Base-by-base conservation (phyloP, 1,284 basidiomycete species). In the Volvariella volvacea region DNA sequence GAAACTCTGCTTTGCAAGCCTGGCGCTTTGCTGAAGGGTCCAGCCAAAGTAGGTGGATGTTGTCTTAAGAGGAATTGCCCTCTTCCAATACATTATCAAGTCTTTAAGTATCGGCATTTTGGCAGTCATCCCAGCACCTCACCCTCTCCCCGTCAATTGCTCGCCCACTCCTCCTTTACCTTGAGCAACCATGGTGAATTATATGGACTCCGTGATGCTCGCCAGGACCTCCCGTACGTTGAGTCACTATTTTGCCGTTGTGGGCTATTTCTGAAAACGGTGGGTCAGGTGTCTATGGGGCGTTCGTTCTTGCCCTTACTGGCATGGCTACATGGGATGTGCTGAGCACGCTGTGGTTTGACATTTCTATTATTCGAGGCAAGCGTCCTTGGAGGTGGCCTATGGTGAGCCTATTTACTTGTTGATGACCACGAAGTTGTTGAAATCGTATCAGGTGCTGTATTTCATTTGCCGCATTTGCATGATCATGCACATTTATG, bases 271-370 rank as follows among this genome's bases (percentile, higher is more conserved):
- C 6, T 28, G 6, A 6, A 28, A 28, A 6, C 12, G 25, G n/a
- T 41, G 14, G 30, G 10, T 19, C 41, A 63, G 61, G 52, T 39
- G 49, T 63, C 17, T 62, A 54, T 48, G 61, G 43, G 15, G 58
- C 61, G 2, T 63, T 62, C 42, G 49, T 52, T 14, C 43, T 63
- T 15, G 55, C 58, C 9, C 54, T 61, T 22, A 52, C 50, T 40
- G 61, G 62, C n/a, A 48, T 64, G 7, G 59, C 59, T 2, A 48
- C 53, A 7, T 64, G 62, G 61, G 57, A 64, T 41, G 52, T 62
- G n/a, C 25, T 60, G 17, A 56, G 54, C 21, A 60, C 56, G 3
- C 16, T 60, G 14, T 50, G 49, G 40, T 64, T 64, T 41, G 61
- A 64, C 43, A 44, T 60, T 41, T 62, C 60, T 20, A 55, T 64